These are phyloP conservation scores for Phyllosticta ampelicida DNA, from an alignment of 2,329 filamentous ascomycete genomes.

Conservation along the genomic window DNA sequence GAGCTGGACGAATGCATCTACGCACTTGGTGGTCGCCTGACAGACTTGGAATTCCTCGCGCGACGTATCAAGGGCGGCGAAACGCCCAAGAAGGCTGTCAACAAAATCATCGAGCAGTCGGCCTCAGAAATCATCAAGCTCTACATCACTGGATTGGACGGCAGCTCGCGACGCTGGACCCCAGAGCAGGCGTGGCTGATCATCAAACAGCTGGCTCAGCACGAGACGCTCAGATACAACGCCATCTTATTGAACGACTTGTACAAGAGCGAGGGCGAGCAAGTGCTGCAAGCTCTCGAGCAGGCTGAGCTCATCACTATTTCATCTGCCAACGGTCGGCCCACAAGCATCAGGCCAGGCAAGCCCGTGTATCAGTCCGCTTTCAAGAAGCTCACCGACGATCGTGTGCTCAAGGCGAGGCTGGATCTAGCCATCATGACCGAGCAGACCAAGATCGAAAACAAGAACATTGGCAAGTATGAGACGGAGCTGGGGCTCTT, in stretches of 20 bases:
- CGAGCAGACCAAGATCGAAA: slow-evolving; percentile 62
- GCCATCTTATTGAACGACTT: slow-evolving; percentile 68
- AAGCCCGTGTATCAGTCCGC: slow-evolving; percentile 80
- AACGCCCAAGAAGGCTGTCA: slow-evolving; percentile 66
- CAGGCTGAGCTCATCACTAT: slow-evolving; percentile 80
- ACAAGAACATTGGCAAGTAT: slow-evolving; percentile 61
- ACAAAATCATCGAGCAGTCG: slow-evolving; percentile 80
- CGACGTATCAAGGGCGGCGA: slow-evolving; percentile 81
- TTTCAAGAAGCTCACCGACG: slow-evolving; percentile 60
- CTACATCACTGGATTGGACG: slow-evolving; percentile 59
- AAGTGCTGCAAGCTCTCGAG: slow-evolving; percentile 67
- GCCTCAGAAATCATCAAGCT: slow-evolving; percentile 88
- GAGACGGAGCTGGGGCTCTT: slow-evolving; percentile 67
- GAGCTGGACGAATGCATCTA: slow-evolving; percentile 76
- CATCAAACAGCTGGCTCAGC: slow-evolving; percentile 64
- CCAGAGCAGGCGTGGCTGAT: slow-evolving; percentile 84
- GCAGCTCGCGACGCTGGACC: slow-evolving; percentile 55
- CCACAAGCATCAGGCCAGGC: slow-evolving; percentile 65
- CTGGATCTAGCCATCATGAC: slow-evolving; percentile 57
- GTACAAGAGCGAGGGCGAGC: slow-evolving; percentile 63
- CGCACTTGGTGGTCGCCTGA: slow-evolving; percentile 79
- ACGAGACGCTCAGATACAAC: slow-evolving; percentile 67
- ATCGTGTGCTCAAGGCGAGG: slow-evolving; percentile 60
- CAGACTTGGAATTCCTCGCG: slow-evolving; percentile 89
- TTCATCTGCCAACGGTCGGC: slow-evolving; percentile 61